These are phyloP conservation scores for Penicillium coprophilum DNA, from an alignment of 495 filamentous ascomycete species.

Conservation along the genomic window DNA sequence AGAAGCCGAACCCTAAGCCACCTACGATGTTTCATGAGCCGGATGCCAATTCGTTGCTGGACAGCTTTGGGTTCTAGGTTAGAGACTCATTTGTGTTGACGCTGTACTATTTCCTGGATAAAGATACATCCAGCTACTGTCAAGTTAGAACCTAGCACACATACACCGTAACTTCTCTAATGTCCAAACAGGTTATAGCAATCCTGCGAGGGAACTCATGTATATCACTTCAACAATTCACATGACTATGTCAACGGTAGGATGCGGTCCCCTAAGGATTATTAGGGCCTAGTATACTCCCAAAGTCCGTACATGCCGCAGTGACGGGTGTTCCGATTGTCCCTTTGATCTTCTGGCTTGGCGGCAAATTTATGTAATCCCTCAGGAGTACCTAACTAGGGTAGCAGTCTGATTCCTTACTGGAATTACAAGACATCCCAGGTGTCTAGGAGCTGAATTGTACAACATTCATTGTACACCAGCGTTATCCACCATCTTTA, in stretches of 20 bases:
- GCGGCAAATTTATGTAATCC: no score
- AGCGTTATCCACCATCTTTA: no score
- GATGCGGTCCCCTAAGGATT: no score
- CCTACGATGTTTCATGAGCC: constrained; percentile 89
- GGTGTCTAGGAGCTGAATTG: no score
- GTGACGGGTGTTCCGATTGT: no score
- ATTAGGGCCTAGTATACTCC: no score
- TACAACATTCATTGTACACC: no score
- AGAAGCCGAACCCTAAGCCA: constrained; percentile 55
- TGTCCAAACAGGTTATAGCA: neutral
- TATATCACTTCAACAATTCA: neutral
- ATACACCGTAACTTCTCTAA: neutral
- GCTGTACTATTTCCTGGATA: constrained; percentile 6
- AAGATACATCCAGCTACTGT: constrained; percentile 13
- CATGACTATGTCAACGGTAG: neutral
- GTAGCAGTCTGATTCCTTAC: no score
- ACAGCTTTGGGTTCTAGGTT: constrained; percentile 70
- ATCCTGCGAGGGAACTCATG: neutral
- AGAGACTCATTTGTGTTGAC: constrained; percentile 3
- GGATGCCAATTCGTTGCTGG: constrained; percentile 75
- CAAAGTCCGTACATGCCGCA: no score
- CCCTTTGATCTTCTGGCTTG: no score
- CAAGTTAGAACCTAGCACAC: neutral
- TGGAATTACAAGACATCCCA: no score
- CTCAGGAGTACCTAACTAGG: no score